Percentiles rank a stretch among this genome's conserved stretches.
Evolutionary conservation across 2,329 filamentous ascomycete genomes (phyloP).

Genomic region (Fusarium drepaniforme): DNA sequence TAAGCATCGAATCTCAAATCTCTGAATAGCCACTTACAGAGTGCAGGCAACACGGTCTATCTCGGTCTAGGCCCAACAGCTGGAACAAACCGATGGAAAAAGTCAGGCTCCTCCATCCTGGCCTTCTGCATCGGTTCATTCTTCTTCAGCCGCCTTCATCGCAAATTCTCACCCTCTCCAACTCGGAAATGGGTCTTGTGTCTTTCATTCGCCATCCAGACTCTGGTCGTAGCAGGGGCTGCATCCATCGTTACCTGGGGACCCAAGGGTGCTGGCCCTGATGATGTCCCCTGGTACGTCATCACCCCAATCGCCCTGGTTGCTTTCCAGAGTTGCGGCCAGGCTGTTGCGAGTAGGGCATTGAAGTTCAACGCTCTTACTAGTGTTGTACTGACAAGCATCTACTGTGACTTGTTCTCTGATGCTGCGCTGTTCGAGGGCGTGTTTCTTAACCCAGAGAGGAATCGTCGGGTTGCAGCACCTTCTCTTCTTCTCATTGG

Average conservation of each 20-base stretch:
- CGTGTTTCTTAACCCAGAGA: constrained; percentile 57
- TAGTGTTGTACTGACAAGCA: constrained; percentile 83
- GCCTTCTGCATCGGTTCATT: constrained; percentile 81
- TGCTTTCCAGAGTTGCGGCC: constrained; percentile 82
- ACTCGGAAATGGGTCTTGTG: constrained; percentile 75
- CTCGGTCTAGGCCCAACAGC: constrained; percentile 76
- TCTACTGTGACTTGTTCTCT: constrained; percentile 85
- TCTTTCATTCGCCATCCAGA: constrained; percentile 68
- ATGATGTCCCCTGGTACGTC: constrained; percentile 68
- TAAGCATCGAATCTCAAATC: too few relatives aligned
- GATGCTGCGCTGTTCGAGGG: constrained; percentile 64
- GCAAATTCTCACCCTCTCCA: constrained; percentile 60
- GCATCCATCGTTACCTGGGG: constrained; percentile 66
- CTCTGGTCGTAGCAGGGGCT: constrained; percentile 61
- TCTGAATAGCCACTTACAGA: neutral
- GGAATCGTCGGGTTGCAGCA: constrained; percentile 64
- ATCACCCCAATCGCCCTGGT: constrained; percentile 76
- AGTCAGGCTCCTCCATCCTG: constrained; percentile 72
- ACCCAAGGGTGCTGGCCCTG: constrained; percentile 52
- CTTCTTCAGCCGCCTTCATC: constrained; percentile 77
- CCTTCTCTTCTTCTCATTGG: constrained; percentile 63
- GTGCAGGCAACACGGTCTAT: constrained; percentile 80
- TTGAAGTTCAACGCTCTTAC: constrained; percentile 78
- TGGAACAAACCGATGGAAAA: constrained; percentile 62
- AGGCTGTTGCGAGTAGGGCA: constrained; percentile 80